A percentile compares a stretch with the other conserved stretches of the same genome.
These are phyloP conservation scores for Torulaspora microellipsoides DNA, from an alignment of 805 yeast genomes.

Conservation along the genomic window DNA sequence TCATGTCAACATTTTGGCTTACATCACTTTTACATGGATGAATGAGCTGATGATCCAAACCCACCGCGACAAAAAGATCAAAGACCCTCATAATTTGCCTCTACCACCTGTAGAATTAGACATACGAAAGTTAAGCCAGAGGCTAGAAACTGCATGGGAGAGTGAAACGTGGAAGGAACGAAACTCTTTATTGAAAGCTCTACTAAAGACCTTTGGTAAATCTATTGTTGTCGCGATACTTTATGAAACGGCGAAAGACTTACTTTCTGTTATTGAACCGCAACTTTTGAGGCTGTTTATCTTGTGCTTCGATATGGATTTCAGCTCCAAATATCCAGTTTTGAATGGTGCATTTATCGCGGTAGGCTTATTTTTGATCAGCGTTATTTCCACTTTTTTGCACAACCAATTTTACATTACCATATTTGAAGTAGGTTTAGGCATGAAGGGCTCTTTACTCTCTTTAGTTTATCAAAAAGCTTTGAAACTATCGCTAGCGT, in stretches of 20 bases:
- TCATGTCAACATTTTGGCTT: constrained; percentile 32
- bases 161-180: constrained; percentile 29
- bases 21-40: constrained; percentile 46
- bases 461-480: constrained; percentile 69
- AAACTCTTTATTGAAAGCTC: constrained; percentile 35
- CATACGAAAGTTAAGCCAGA: constrained; percentile 33
- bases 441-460: constrained; percentile 60
- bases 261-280: constrained; percentile 47
- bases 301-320: constrained; percentile 38
- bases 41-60: constrained; percentile 41
- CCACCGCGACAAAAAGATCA: constrained; percentile 37
- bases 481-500: constrained; percentile 59
- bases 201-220: constrained; percentile 38
- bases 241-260: constrained; percentile 39
- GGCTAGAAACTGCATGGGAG: constrained; percentile 36
- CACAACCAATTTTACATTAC: constrained; percentile 64
- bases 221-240: constrained; percentile 35
- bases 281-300: constrained; percentile 51
- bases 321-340: constrained; percentile 39
- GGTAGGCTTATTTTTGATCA: constrained; percentile 54
- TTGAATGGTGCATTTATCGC: constrained; percentile 63
- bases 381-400: constrained; percentile 55
- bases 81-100: constrained; percentile 41
- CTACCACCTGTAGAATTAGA: constrained; percentile 39
- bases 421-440: constrained; percentile 58